Percentiles rank a stretch among this genome's conserved stretches.
Conservation (phyloP, 1,139 yeast genomes). For the Trichomonascaceae sp. region DNA sequence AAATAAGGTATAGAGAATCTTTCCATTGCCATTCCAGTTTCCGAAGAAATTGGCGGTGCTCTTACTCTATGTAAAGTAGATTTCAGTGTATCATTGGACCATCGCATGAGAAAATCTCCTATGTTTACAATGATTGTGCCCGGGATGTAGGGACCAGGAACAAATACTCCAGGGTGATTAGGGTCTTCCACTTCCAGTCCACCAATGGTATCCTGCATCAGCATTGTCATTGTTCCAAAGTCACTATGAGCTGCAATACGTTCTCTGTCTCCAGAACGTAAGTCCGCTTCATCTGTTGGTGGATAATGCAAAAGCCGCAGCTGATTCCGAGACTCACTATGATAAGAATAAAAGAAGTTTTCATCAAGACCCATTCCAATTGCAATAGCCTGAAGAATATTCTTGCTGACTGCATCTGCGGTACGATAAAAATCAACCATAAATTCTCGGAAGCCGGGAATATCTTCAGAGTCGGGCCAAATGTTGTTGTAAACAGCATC, state of each 20-base stretch:
- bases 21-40: not conserved
- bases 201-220: conserved; percentile 5
- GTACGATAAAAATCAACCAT: conserved; percentile 2
- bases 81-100: conserved; percentile 13
- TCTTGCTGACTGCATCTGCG: not conserved
- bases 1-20: conserved; percentile 6
- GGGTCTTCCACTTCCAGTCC: conserved; percentile 11
- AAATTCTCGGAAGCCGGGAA: conserved; percentile 4
- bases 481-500: conserved; percentile 5
- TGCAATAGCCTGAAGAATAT: not conserved
- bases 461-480: conserved; percentile 7
- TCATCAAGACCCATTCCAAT: not conserved
- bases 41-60: conserved; percentile 9
- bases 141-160: conserved; percentile 10
- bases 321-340: not conserved
- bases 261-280: not conserved
- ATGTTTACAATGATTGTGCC: conserved; percentile 12
- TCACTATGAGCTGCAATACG: conserved; percentile 10
- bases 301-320: not conserved
- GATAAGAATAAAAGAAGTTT: not conserved
- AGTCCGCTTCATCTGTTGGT: not conserved
- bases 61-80: conserved; percentile 13
- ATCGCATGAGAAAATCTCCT: conserved; percentile 13
- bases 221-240: conserved; percentile 9
- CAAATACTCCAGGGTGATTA: conserved; percentile 7